A percentile compares a stretch with the other conserved stretches of the same genome.
phyloP scores from a whole-genome alignment of 1,284 basidiomycete species.

The Sporisorium scitamineum region DNA sequence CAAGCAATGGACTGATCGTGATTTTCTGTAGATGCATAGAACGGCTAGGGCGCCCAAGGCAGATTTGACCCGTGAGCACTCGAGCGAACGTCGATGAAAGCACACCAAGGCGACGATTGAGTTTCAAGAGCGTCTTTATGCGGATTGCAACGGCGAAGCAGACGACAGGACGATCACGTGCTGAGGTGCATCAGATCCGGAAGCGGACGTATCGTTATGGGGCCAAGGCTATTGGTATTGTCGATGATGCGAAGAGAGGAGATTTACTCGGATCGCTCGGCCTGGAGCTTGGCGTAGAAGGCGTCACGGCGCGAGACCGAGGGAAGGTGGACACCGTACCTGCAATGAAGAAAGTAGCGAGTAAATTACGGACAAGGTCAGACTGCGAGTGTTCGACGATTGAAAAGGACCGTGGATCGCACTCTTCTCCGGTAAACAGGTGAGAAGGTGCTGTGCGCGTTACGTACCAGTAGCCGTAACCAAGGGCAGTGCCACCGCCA shows the following conservation, averaged over 20 bases:
- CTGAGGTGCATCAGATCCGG: neutral
- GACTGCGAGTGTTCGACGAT: neutral
- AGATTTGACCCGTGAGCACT: too few relatives aligned
- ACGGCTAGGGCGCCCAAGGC: too few relatives aligned
- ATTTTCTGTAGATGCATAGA: too few relatives aligned
- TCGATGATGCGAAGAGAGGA: neutral
- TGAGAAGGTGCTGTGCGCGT: neutral
- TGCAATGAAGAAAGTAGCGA: conserved; percentile 12
- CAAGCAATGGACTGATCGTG: neutral
- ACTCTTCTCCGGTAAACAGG: neutral
- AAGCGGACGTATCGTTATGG: neutral
- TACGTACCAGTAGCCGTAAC: conserved; percentile 66
- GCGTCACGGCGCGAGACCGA: conserved; percentile 60
- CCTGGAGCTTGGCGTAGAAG: conserved; percentile 65
- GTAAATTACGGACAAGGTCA: neutral
- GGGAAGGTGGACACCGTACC: conserved; percentile 67
- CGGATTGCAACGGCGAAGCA: conserved; percentile 11
- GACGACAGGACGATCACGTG: neutral
- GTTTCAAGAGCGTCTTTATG: conserved; percentile 9
- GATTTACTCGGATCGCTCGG: conserved; percentile 54
- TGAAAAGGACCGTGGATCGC: neutral
- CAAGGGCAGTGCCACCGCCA: conserved; percentile 61
- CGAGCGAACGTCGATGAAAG: neutral
- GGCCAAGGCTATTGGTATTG: neutral
- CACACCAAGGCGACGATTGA: neutral